These are phyloP conservation scores for Pleurotus pulmonarius DNA, from an alignment of 768 basidiomycete genomes.

Conservation along the genomic window DNA sequence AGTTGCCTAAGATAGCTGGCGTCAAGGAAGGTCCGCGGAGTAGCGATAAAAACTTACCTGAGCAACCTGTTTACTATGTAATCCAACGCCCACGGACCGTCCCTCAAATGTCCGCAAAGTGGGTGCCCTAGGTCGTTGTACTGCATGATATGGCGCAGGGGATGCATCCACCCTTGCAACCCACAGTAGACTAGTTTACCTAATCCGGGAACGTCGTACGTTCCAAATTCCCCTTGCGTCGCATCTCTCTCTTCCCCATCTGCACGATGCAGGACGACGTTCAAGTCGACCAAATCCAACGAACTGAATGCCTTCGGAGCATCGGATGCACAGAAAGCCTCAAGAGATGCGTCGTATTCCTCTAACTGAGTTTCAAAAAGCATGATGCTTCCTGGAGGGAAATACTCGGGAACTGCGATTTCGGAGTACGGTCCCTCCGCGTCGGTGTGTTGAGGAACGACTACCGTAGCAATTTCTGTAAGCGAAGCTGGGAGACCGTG, in stretches of 20 bases:
- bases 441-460: constrained; percentile 61
- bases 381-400: constrained; percentile 96
- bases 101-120: constrained; percentile 81
- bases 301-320: constrained; percentile 70
- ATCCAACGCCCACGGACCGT: constrained; percentile 91
- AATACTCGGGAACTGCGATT: constrained; percentile 79
- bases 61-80: constrained; percentile 71
- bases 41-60: constrained; percentile 47
- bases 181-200: constrained; percentile 89
- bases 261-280: constrained; percentile 79
- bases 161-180: constrained; percentile 96
- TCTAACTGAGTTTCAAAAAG: constrained; percentile 85
- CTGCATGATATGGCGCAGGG: constrained; percentile 76
- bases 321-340: constrained; percentile 66
- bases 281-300: constrained; percentile 84
- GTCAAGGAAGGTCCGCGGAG: background rate
- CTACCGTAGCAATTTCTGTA: constrained; percentile 55
- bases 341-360: constrained; percentile 66
- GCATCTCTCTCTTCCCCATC: constrained; percentile 93
- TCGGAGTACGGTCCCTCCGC: constrained; percentile 68
- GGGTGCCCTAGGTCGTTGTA: constrained; percentile 94
- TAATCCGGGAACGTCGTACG: constrained; percentile 73
- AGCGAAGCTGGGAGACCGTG: constrained; percentile 73
- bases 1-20: constrained; percentile 43
- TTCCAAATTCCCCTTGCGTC: constrained; percentile 75